Evolutionary conservation across 345 rosid genomes (phyloP).

Genomic region (Reutealis trisperma): DNA sequence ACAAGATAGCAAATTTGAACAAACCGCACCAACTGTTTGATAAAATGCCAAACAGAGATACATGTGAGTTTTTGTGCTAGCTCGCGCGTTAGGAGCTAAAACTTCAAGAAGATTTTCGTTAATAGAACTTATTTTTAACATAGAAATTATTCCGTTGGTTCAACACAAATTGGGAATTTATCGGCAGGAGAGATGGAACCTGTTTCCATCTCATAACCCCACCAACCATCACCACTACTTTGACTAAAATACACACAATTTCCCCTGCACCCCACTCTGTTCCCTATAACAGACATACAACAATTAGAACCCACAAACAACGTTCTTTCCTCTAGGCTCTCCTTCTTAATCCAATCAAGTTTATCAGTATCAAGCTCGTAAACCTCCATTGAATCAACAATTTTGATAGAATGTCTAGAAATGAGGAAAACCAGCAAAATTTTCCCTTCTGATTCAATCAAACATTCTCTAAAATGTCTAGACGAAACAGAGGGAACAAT

Average conservation of each 20-base stretch:
- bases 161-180: neutral
- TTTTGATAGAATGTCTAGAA: slow-evolving; percentile 9
- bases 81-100: too few species aligned
- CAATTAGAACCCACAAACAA: slow-evolving; percentile 32
- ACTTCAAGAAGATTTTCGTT: too few species aligned
- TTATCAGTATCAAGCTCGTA: slow-evolving; percentile 17
- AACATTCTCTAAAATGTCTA: slow-evolving; percentile 30
- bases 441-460: slow-evolving; percentile 31
- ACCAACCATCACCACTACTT: neutral
- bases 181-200: neutral
- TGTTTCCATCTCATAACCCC: slow-evolving; percentile 13
- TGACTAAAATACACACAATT: slow-evolving; percentile 17
- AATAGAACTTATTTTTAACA: neutral
- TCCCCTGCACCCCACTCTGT: slow-evolving; percentile 20
- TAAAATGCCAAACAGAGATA: too few species aligned
- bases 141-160: neutral
- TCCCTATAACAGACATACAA: slow-evolving; percentile 26
- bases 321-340: slow-evolving; percentile 18
- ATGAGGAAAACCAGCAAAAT: slow-evolving; percentile 31
- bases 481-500: slow-evolving; percentile 17
- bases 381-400: slow-evolving; percentile 34
- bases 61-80: too few species aligned
- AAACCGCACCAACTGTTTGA: too few species aligned
- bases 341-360: slow-evolving; percentile 22
- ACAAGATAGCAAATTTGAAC: too few species aligned